Conservation (phyloP, 257 asterid genomes). For the Handroanthus guayacan region DNA sequence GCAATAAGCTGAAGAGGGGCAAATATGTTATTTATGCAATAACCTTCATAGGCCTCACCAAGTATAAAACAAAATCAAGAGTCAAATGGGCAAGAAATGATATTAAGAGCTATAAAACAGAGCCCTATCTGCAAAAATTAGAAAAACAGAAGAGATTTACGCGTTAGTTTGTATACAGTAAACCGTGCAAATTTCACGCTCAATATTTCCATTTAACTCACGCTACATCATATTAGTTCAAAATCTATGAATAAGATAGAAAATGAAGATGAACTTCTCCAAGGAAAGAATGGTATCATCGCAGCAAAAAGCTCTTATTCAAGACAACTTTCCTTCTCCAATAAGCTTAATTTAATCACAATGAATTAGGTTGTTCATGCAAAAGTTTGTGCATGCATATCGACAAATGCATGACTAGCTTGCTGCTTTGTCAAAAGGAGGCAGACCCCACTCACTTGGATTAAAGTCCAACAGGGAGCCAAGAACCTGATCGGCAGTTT, state of each 20-base stretch:
- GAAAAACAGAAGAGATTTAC: background rate
- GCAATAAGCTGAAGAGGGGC: background rate
- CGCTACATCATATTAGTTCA: background rate
- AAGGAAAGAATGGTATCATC: background rate
- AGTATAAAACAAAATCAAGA: background rate
- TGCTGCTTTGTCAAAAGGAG: conserved; percentile 60
- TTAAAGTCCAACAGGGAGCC: conserved; percentile 77
- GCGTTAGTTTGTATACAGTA: background rate
- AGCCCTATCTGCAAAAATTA: background rate
- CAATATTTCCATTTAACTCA: conserved; percentile 1
- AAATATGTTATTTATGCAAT: background rate
- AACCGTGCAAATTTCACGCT: background rate
- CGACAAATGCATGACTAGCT: conserved; percentile 28
- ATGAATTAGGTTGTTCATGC: conserved; percentile 9
- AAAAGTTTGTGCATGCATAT: background rate
- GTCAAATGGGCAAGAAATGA: background rate
- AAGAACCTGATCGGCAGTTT: conserved; percentile 79
- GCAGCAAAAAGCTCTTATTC: background rate
- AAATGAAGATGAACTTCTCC: background rate
- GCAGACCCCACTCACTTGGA: conserved; percentile 84
- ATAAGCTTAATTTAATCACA: background rate
- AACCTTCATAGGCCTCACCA: conserved; percentile 3
- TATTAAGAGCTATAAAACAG: background rate
- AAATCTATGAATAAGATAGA: conserved; percentile 5
- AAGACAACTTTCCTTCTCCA: background rate